Evolutionary conservation across 2,329 filamentous ascomycete genomes (phyloP).

Genomic region (Stenocarpella maydis): DNA sequence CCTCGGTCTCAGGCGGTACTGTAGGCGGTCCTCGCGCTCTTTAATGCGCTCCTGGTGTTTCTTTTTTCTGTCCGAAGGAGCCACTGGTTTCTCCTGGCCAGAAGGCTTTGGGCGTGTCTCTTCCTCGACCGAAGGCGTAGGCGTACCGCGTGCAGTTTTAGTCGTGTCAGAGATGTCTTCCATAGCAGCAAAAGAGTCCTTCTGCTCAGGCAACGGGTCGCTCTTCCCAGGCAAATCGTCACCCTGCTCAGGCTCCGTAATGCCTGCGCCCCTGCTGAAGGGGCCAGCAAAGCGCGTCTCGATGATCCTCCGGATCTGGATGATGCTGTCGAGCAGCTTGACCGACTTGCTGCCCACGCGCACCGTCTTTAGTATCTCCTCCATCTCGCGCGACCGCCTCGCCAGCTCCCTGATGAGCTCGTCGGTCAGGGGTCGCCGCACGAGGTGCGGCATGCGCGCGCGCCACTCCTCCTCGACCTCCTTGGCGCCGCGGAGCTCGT

Average conservation of each 20-base stretch:
- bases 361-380: slow-evolving; percentile 7
- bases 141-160: not conserved
- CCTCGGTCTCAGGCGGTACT: not conserved
- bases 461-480: not conserved
- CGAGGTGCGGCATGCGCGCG: not conserved
- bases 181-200: not conserved
- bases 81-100: not conserved
- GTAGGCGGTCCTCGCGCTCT: too few relatives aligned
- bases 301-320: slow-evolving; percentile 17
- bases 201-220: not conserved
- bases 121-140: not conserved
- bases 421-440: not conserved
- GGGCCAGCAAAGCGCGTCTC: not conserved
- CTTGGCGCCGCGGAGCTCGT: not conserved
- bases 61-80: not conserved
- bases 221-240: too few relatives aligned
- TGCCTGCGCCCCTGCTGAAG: not conserved
- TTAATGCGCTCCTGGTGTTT: too few relatives aligned
- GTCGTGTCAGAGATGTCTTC: too few relatives aligned
- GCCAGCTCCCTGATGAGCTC: not conserved
- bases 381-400: slow-evolving; percentile 13
- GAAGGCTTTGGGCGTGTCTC: not conserved
- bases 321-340: slow-evolving; percentile 11
- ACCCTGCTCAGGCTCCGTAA: not conserved
- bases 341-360: not conserved